Evolutionary conservation across 2,329 filamentous ascomycete species (phyloP), one percentile per base, ranked within the genome.

Genomic region (Emydomyces testavorans): DNA sequence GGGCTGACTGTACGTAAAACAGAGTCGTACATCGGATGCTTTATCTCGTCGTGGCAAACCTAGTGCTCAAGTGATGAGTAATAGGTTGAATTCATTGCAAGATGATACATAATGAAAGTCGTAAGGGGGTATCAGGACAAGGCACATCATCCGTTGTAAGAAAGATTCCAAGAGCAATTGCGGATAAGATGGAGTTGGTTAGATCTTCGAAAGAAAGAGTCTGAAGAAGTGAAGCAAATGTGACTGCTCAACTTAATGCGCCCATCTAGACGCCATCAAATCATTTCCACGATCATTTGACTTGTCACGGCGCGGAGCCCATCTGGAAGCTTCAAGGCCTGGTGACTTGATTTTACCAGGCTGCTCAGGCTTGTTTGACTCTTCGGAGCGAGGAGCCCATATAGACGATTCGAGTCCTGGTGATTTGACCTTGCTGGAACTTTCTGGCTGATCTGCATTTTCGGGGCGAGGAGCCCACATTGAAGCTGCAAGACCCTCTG

Each of bases 221-320:
- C 49, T 44, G 52, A 38, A 13, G 52, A 48, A 49, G 50, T 42
- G 15, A 54, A 52, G 32, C 55, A 54, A 51, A 42, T 41, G 7
- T 10, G 34, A 36, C 5, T 34, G 20, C 20, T 28, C 24, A 48
- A 35, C 21, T 39, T 4, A 32, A 53, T 41, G 37, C 10, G 42
- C 42, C 42, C 42, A 45, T 28, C 32, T 15, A 28, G 42, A 45
- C 20, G 42, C 42, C 42, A 31, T 28, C 31, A 45, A n/a, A 13
- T 21, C 42, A 20, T 43, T 34, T 34, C 29, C 40, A 15, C 40
- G 40, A 24, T 10, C 24, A 24, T 23, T 29, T 29, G 31, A 15
- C n/a, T 18, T 32, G 15, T 43, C 28, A 24, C 40, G 26, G n/a
- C 15, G 23, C 8, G 45, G 15, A 32, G 5, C 36, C 36, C 23